Evolutionary conservation across 1,284 basidiomycete species (phyloP), one percentile per base, ranked within the genome.

Genomic region (Rhodotorula sp.): DNA sequence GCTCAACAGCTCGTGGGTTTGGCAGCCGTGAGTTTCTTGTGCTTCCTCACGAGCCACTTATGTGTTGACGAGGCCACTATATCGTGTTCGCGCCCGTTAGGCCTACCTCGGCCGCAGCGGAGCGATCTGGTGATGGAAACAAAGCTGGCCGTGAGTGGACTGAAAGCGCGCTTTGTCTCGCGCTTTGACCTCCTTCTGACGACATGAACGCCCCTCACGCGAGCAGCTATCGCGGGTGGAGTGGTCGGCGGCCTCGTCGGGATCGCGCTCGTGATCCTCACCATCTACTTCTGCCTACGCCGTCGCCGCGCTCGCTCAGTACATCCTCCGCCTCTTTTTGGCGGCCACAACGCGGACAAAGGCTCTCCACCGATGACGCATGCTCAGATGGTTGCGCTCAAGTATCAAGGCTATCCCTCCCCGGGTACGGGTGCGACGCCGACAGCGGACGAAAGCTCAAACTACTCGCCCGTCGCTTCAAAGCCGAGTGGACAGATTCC

Each of bases 1-100:
- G n/a, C 56, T 71, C 16, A 71, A 71, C 66, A 43, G 21, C 21
- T 65, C 66, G 18, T 71, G 62, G 50, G 16, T 38, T 23, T 68
- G 57, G n/a, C 43, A 47, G 0, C 43, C 66, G 70, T 60, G 45
- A 23, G 50, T 60, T 23, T 15, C 16, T 43, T 5, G 5, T 15
- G 28, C 12, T 43, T 14, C 5, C 45, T 49, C 23, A 2, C 47
- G 14, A 26, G 5, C 1, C n/a, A 21, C 45, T 48, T 12, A 8
- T 55, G 3, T 8, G 10, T 6, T 12, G 5, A 14, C 7, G 26
- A 6, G 3, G 50, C 47, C 21, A n/a, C 23, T 31, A 5, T 0
- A n/a, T 2, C 12, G 18, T 21, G n/a, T 19, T 19, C 45, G 1
- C 16, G 6, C 61, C 50, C 5, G 15, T 48, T 12, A 49, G 47